Conservation (phyloP, 345 rosid species). For the Clausena lansium region DNA sequence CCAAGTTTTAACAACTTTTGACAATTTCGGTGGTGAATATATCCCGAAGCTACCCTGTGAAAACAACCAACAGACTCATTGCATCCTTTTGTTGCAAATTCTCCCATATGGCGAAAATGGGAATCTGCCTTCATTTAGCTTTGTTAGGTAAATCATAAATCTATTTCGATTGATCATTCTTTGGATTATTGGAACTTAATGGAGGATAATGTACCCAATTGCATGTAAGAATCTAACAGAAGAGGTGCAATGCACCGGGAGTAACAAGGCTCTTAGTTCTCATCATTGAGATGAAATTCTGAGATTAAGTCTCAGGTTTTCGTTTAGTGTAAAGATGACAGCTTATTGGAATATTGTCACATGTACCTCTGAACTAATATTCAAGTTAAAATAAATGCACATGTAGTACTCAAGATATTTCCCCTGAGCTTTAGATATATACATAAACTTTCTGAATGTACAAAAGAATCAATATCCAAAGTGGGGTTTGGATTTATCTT, state of each 20-base stretch:
- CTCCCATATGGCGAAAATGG: not conserved
- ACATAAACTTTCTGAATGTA: not conserved
- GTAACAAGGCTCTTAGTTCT: no score
- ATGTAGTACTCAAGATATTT: no score
- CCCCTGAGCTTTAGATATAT: not conserved
- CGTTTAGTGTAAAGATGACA: no score
- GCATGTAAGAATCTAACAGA: not conserved
- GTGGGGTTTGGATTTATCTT: constrained; percentile 11
- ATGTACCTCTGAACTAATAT: no score
- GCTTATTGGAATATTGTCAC: no score
- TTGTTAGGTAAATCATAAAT: not conserved
- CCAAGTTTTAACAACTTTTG: not conserved
- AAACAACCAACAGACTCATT: not conserved
- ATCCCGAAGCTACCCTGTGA: not conserved
- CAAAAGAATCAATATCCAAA: not conserved
- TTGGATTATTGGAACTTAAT: not conserved
- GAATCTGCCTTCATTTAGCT: not conserved
- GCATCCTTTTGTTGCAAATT: not conserved
- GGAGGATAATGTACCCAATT: not conserved
- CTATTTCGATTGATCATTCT: not conserved
- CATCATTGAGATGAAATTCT: no score
- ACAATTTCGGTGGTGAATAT: not conserved
- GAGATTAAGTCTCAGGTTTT: no score
- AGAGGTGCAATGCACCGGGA: no score
- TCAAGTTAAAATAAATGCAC: no score